Percentiles rank a stretch among this genome's conserved stretches.
Conservation (phyloP, 1,139 yeast species). For the Eremothecium coryli region DNA sequence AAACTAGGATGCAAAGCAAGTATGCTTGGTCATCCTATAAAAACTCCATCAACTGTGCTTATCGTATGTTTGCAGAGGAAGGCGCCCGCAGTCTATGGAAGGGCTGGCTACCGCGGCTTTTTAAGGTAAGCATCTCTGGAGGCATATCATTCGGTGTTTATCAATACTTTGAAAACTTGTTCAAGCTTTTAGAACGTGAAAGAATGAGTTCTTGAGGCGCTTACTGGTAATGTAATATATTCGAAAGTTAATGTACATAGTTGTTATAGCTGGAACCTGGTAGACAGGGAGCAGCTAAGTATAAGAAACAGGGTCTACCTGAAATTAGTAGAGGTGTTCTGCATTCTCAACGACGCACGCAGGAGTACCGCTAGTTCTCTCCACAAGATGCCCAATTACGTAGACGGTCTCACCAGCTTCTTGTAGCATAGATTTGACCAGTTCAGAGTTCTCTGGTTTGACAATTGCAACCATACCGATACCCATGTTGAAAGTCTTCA, state of each 20-base stretch:
- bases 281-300: no score
- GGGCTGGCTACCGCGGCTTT: constrained; percentile 72
- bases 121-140: constrained; percentile 72
- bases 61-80: constrained; percentile 58
- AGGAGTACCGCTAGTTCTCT: constrained; percentile 41
- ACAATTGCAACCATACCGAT: constrained; percentile 94
- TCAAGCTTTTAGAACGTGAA: constrained; percentile 11
- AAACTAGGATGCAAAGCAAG: constrained; percentile 80
- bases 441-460: constrained; percentile 49
- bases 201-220: no score
- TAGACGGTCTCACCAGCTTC: constrained; percentile 69
- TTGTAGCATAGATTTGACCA: constrained; percentile 45
- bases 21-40: constrained; percentile 42
- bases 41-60: constrained; percentile 66
- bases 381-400: constrained; percentile 65
- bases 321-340: constrained; percentile 45
- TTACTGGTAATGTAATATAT: not conserved
- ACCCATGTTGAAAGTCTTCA: constrained; percentile 92
- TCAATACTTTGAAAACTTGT: constrained; percentile 43
- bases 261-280: no score
- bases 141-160: constrained; percentile 69
- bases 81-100: constrained; percentile 60
- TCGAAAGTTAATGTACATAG: constrained; percentile 1
- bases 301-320: no score
- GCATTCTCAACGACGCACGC: constrained; percentile 63